Conservation (phyloP, 192 early-diverging fungal genomes). For the Allomyces macrogynus region DNA sequence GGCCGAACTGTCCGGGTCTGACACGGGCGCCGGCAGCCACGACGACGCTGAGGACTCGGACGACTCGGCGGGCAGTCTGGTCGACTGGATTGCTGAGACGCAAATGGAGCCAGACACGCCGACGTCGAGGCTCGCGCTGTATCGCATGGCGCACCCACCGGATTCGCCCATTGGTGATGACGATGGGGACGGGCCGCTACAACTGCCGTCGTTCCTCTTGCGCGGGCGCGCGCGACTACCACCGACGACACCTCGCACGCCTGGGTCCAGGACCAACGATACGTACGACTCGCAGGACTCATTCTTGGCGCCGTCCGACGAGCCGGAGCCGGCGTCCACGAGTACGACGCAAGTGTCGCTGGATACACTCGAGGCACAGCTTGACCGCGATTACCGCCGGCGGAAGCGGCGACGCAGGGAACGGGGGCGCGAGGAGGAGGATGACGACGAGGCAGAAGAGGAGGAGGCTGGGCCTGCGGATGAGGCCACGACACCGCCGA, state of each 20-base stretch:
- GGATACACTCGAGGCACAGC: background rate
- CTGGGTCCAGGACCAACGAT: background rate
- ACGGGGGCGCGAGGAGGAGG: too few species aligned
- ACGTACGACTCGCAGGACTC: background rate
- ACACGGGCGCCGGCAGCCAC: background rate
- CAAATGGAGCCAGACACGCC: background rate
- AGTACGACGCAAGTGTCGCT: background rate
- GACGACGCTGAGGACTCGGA: background rate
- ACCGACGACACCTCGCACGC: background rate
- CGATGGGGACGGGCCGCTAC: background rate
- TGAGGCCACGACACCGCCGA: too few species aligned
- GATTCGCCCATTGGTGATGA: background rate
- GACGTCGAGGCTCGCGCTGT: background rate
- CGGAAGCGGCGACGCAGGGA: background rate
- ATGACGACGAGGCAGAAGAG: too few species aligned
- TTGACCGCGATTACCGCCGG: background rate
- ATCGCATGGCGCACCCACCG: background rate
- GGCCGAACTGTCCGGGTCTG: background rate
- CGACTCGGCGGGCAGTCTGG: background rate
- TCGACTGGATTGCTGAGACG: background rate
- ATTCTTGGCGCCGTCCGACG: background rate
- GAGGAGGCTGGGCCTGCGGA: too few species aligned
- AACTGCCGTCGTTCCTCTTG: background rate
- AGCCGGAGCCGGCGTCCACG: background rate
- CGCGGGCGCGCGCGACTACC: background rate